phyloP scores from a whole-genome alignment of 768 basidiomycete species.

The Leccinellum luteum region DNA sequence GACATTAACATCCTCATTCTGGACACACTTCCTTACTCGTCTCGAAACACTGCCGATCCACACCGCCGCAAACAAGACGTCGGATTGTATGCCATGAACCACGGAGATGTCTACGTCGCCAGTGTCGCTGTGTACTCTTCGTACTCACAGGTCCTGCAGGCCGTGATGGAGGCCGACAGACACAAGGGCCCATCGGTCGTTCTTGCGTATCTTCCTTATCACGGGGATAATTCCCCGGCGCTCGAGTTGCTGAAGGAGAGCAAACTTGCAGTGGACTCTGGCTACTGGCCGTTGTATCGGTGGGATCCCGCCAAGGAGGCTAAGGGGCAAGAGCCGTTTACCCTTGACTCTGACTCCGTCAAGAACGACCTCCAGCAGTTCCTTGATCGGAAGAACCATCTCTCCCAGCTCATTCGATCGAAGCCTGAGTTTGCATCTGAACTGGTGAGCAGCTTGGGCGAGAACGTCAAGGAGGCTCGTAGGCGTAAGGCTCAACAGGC shows the following conservation, averaged over 20 bases:
- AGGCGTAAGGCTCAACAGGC: conserved; percentile 77
- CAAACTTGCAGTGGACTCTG: conserved; percentile 92
- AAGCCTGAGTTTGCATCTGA: conserved; percentile 79
- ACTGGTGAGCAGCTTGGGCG: conserved; percentile 80
- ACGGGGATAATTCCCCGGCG: conserved; percentile 69
- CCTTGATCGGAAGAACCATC: conserved; percentile 94
- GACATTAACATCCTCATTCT: conserved; percentile 95
- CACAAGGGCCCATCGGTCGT: conserved; percentile 90
- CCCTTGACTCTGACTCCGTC: conserved; percentile 72
- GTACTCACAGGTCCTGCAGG: conserved; percentile 90
- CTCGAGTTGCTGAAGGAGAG: conserved; percentile 96
- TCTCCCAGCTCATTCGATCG: conserved; percentile 86
- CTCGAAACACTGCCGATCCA: conserved; percentile 65
- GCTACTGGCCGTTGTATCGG: conserved; percentile 97
- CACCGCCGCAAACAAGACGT: conserved; percentile 86
- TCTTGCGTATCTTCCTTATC: conserved; percentile 92
- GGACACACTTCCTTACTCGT: conserved; percentile 87
- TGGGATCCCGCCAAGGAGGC: conserved; percentile 91
- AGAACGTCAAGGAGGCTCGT: conserved; percentile 79
- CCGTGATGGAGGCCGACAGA: conserved; percentile 85
- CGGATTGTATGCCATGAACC: conserved; percentile 97
- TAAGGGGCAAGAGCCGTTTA: conserved; percentile 25
- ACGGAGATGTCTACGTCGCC: conserved; percentile 95
- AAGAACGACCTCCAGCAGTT: conserved; percentile 93
- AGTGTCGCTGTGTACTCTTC: conserved; percentile 95